A percentile compares a stretch with the other conserved stretches of the same genome.
Evolutionary conservation across 1,284 basidiomycete species (phyloP).

Genomic region (Dichomitus squalens): DNA sequence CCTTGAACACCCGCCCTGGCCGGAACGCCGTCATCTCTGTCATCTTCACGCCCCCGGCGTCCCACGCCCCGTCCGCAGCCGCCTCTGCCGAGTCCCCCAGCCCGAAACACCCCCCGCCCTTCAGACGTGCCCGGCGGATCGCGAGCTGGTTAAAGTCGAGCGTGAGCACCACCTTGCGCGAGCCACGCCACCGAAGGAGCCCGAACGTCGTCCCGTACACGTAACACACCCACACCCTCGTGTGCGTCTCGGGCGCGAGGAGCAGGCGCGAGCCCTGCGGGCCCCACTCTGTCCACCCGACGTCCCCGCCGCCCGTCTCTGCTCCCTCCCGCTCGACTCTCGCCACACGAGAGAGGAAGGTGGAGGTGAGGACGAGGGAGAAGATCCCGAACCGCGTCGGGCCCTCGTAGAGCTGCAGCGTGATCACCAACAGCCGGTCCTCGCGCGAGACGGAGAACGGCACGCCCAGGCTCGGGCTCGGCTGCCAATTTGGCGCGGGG

Average conservation of each 20-base stretch:
- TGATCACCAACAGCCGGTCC: conserved; percentile 51
- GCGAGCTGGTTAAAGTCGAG: conserved; percentile 57
- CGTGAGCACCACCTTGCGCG: conserved; percentile 20
- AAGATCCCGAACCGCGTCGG: conserved; percentile 34
- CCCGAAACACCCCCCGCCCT: conserved; percentile 4
- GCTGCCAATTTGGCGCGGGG: conserved; percentile 50
- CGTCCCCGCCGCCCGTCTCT: conserved; percentile 26
- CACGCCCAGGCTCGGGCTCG: conserved; percentile 34
- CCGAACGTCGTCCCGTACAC: conserved; percentile 54
- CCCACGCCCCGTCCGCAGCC: not conserved
- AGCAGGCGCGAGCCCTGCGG: conserved; percentile 47
- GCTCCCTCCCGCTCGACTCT: conserved; percentile 22
- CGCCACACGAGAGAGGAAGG: conserved; percentile 41
- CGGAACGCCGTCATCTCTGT: conserved; percentile 27
- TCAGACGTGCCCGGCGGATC: conserved; percentile 32
- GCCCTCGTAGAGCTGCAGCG: conserved; percentile 38
- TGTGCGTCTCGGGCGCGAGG: conserved; percentile 33
- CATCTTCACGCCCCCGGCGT: too few species aligned
- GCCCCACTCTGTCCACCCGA: conserved; percentile 59
- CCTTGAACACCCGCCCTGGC: conserved; percentile 35
- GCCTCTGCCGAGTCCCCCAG: too few species aligned
- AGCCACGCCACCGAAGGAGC: conserved; percentile 27
- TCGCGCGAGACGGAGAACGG: conserved; percentile 52
- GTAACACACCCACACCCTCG: conserved; percentile 59
- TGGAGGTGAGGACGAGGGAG: conserved; percentile 51